Conservation (phyloP, 2,329 filamentous ascomycete species). For the Beauveria sp. region DNA sequence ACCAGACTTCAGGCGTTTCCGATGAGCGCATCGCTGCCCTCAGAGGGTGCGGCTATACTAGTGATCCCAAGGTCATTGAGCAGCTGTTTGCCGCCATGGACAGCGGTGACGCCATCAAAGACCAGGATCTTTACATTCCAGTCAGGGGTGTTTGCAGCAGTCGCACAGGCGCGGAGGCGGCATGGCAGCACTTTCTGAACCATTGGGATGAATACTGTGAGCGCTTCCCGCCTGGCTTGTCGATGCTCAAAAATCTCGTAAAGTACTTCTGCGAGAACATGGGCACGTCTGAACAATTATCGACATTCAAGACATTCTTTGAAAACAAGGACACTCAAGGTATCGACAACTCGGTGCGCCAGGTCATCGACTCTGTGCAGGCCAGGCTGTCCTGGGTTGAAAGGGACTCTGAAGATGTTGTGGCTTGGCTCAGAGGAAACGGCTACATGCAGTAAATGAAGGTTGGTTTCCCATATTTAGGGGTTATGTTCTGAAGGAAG, state of each 20-base stretch:
- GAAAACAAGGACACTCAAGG: conserved; percentile 70
- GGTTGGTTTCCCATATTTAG: background rate
- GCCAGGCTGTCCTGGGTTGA: conserved; percentile 79
- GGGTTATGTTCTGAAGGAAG: background rate
- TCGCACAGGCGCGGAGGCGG: conserved; percentile 65
- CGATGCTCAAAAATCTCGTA: conserved; percentile 80
- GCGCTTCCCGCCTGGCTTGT: conserved; percentile 74
- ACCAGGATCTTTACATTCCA: conserved; percentile 90
- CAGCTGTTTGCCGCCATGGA: conserved; percentile 68
- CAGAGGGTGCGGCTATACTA: conserved; percentile 71
- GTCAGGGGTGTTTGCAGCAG: conserved; percentile 72
- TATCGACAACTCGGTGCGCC: conserved; percentile 82
- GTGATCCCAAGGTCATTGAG: conserved; percentile 71
- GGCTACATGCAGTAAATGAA: conserved; percentile 18
- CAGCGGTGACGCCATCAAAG: conserved; percentile 70
- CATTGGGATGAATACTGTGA: conserved; percentile 70
- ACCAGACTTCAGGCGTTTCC: conserved; percentile 35
- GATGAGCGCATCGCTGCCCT: conserved; percentile 92
- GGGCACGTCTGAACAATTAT: conserved; percentile 65
- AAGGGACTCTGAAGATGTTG: conserved; percentile 68
- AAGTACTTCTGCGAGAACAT: conserved; percentile 76
- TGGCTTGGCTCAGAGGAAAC: conserved; percentile 38
- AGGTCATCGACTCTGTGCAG: conserved; percentile 75
- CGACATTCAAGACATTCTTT: conserved; percentile 75
- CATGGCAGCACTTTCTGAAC: conserved; percentile 75